Evolutionary conservation across 257 asterid species (phyloP).

Genomic region (Solanum lycopersicoides): DNA sequence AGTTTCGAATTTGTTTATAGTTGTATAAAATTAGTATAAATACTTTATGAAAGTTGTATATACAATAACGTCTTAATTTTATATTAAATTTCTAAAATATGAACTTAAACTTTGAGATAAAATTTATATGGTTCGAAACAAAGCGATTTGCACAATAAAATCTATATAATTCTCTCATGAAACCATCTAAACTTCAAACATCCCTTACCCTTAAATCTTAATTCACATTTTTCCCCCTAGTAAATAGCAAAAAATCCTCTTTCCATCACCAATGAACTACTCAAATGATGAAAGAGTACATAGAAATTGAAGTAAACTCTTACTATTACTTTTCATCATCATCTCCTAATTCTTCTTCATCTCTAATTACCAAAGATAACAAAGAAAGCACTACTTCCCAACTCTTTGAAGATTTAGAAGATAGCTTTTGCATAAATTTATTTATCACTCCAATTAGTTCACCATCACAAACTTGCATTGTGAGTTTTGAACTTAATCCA

Average conservation of each 20-base stretch:
- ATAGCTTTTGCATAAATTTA: slow-evolving; percentile 1
- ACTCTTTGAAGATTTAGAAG: background rate
- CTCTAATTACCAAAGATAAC: slow-evolving; percentile 30
- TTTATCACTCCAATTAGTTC: slow-evolving; percentile 13
- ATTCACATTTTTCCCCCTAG: background rate
- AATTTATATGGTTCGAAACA: background rate
- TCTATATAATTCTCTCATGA: background rate
- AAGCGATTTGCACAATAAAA: background rate
- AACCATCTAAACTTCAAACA: slow-evolving; percentile 16
- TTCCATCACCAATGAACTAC: background rate
- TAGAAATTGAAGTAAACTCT: slow-evolving; percentile 26
- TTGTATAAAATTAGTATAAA: background rate
- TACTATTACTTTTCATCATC: background rate
- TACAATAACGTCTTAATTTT: background rate
- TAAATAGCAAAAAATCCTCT: slow-evolving; percentile 19
- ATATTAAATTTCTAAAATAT: background rate
- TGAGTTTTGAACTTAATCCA: slow-evolving; percentile 33
- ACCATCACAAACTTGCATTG: slow-evolving; percentile 36
- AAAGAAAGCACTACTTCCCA: slow-evolving; percentile 18
- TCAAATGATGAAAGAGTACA: slow-evolving; percentile 43
- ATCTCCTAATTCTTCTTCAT: slow-evolving; percentile 13
- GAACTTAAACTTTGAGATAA: background rate
- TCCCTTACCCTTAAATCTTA: background rate
- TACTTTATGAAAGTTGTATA: background rate
- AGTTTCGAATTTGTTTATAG: background rate